Conservation (phyloP, 1,284 basidiomycete genomes). For the Marasmius tenuissimus region DNA sequence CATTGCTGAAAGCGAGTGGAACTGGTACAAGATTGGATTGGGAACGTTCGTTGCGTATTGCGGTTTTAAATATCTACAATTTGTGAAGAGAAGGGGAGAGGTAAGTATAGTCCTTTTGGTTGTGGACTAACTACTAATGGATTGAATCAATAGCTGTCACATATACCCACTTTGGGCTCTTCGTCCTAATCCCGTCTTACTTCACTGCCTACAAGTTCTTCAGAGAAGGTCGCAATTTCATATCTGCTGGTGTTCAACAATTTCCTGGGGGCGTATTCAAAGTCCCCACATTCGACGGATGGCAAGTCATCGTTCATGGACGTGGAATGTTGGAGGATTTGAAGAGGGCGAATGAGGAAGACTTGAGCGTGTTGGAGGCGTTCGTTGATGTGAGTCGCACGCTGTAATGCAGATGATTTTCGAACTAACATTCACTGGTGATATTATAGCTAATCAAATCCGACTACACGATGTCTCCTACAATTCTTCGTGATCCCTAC, state of each 20-base stretch:
- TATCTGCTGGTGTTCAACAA: background rate
- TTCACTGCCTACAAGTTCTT: background rate
- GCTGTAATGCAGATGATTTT: too few relatives aligned
- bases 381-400: constrained; percentile 27
- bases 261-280: constrained; percentile 8
- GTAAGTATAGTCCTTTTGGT: background rate
- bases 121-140: background rate
- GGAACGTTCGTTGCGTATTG: background rate
- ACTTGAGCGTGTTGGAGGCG: constrained; percentile 35
- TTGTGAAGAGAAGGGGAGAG: background rate
- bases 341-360: constrained; percentile 34
- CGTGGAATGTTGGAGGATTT: constrained; percentile 35
- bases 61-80: background rate
- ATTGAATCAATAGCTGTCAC: background rate
- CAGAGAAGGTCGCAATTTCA: background rate
- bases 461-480: constrained; percentile 28
- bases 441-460: constrained; percentile 26
- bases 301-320: constrained; percentile 29
- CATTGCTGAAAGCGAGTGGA: too few relatives aligned
- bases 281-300: constrained; percentile 9
- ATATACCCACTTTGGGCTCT: background rate
- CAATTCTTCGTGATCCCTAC: background rate
- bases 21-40: background rate
- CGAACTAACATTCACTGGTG: background rate
- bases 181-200: background rate